These are phyloP conservation scores for Diplogelasinospora grovesii DNA, from an alignment of 495 filamentous ascomycete genomes.

Conservation along the genomic window DNA sequence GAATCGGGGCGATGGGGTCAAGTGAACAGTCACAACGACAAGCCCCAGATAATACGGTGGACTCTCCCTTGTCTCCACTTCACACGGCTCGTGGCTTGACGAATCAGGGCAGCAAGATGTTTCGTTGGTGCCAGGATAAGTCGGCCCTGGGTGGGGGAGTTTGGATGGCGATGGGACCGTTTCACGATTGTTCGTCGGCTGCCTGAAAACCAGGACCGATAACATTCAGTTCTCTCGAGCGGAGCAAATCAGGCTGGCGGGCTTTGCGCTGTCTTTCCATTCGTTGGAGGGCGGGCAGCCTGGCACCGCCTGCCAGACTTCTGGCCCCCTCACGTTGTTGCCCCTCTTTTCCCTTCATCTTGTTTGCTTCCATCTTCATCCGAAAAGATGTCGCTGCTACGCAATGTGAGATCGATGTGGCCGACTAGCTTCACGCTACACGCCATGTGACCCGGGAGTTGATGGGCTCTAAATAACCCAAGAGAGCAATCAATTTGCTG, in stretches of 20 bases:
- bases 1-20: neutral
- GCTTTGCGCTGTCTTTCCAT: no score
- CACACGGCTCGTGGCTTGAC: neutral
- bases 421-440: slow-evolving; percentile 11
- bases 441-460: slow-evolving; percentile 21
- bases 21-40: neutral
- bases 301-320: no score
- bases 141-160: slow-evolving; percentile 2
- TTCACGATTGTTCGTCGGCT: no score
- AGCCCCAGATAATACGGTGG: neutral
- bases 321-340: no score
- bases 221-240: no score
- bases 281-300: no score
- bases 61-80: neutral
- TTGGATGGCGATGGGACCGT: neutral
- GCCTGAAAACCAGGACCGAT: no score
- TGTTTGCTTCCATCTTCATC: no score
- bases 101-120: slow-evolving; percentile 13
- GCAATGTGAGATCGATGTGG: no score
- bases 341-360: no score
- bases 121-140: neutral
- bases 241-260: slow-evolving; percentile 6
- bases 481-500: slow-evolving; percentile 19
- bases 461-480: slow-evolving; percentile 7
- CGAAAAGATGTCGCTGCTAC: no score